Base-by-base conservation (phyloP, 768 basidiomycete species). In the Suillus subaureus region DNA sequence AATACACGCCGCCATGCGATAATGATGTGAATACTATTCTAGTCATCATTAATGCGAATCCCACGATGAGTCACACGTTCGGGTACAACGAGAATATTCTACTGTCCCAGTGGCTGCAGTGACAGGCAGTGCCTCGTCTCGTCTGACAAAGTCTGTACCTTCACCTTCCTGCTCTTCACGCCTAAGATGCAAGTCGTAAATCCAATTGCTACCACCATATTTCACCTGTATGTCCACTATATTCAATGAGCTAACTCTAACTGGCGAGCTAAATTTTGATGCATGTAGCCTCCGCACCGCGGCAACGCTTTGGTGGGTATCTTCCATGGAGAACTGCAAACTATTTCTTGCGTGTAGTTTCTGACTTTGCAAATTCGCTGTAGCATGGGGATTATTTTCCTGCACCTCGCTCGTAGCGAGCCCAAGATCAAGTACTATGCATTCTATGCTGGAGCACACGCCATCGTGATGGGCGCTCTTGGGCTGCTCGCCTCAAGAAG, bases 401-500 rank as follows among this genome's bases (percentile, higher is more conserved):
- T 58, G 37, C 9, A 58, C 39, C 57, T 58, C 8, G 57, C 23
- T 40, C 16, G 3, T 18, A 39, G 15, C 2, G 57, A 40, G 26
- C 57, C 26, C 11, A 23, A 23, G 37, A 58, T 58, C 12, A 58
- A 58, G 18, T 58, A 40, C 37, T 58, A 28, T 11, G 37, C 57
- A 39, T 58, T 58, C 57, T 58, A 58, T 58, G 57, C 57, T 58
- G 37, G 23, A 39, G 23, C 37, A 58, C 23, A 26, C 23, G 23
- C 8, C 26, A 58, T 58, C 16, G 23, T 40, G 15, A 58, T 9
- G 23, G 23, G 37, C 5, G 37, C 9, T 26, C 9, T 40, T 6
- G 23, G 37, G 37, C 37, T 58, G 23, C 16, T 40, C 23, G 1
- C 2, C 9, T 33, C 33, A n/a, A 18, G 57, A 11, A 26, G 18